Conservation (phyloP, 805 yeast species). For the Schwanniomyces sp. region DNA sequence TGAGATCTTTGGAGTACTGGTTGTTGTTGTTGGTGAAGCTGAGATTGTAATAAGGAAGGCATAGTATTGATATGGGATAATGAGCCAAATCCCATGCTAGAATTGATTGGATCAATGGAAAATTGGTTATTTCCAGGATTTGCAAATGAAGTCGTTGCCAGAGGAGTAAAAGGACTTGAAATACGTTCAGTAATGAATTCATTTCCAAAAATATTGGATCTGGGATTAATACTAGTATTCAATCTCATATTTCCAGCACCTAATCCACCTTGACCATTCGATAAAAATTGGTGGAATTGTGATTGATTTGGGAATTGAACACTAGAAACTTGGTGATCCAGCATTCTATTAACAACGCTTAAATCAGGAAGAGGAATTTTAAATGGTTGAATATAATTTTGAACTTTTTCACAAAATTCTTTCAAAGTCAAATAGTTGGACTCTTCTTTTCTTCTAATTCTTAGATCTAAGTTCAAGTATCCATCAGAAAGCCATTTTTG, state of each 20-base stretch:
- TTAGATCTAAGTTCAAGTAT: constrained; percentile 55
- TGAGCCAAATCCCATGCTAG: constrained; percentile 12
- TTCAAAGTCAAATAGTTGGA: constrained; percentile 48
- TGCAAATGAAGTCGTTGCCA: constrained; percentile 7
- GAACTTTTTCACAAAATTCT: constrained; percentile 50
- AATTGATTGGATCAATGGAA: constrained; percentile 23
- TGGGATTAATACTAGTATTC: constrained; percentile 13
- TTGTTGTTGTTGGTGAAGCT: constrained; percentile 28
- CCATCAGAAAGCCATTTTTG: constrained; percentile 71
- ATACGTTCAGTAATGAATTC: constrained; percentile 25
- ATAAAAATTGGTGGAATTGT: constrained; percentile 28
- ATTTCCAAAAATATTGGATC: constrained; percentile 20
- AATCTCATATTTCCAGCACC: constrained; percentile 28
- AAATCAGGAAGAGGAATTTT: constrained; percentile 50
- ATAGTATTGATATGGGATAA: constrained; percentile 15
- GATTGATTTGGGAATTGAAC: constrained; percentile 11
- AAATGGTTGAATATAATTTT: constrained; percentile 60
- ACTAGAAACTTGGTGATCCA: constrained; percentile 1
- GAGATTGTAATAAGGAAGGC: constrained; percentile 38
- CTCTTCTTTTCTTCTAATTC: constrained; percentile 61
- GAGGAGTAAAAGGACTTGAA: constrained; percentile 10
- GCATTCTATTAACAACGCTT: background rate
- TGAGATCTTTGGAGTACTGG: constrained; percentile 32
- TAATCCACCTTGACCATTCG: constrained; percentile 20
- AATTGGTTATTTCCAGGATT: constrained; percentile 17